phyloP scores from a whole-genome alignment of 345 rosid genomes.

The Garcia nutans region DNA sequence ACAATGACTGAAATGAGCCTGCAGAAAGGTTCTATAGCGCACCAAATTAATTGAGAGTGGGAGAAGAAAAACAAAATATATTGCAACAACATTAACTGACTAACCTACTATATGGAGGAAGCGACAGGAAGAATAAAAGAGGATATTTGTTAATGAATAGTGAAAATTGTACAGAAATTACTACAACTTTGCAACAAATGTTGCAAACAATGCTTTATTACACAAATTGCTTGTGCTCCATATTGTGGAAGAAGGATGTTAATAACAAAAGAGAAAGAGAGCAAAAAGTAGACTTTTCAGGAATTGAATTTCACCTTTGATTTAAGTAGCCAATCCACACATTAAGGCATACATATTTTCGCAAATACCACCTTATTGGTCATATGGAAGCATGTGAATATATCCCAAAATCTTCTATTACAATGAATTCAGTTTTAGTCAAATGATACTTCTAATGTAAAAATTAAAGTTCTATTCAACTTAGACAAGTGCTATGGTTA shows the following conservation, averaged over 20 bases:
- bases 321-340: not conserved
- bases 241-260: not conserved
- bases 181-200: no score
- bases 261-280: not conserved
- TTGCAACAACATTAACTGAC: not conserved
- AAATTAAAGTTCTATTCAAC: not conserved
- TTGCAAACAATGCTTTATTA: not conserved
- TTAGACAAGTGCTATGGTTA: not conserved
- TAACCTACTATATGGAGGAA: not conserved
- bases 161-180: no score
- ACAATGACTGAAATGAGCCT: not conserved
- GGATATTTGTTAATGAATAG: no score
- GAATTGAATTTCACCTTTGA: not conserved
- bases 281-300: not conserved
- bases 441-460: not conserved
- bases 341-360: not conserved
- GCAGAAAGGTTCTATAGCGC: slow-evolving; percentile 1
- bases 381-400: not conserved
- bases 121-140: not conserved
- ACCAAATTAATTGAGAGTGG: not conserved
- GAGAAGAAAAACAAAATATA: no score
- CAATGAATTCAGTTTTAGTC: not conserved
- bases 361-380: no score
- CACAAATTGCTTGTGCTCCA: not conserved
- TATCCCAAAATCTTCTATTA: not conserved